Evolutionary conservation across 164 flowering plant genomes (phyloP).

Genomic region (Magnolia sinica): DNA sequence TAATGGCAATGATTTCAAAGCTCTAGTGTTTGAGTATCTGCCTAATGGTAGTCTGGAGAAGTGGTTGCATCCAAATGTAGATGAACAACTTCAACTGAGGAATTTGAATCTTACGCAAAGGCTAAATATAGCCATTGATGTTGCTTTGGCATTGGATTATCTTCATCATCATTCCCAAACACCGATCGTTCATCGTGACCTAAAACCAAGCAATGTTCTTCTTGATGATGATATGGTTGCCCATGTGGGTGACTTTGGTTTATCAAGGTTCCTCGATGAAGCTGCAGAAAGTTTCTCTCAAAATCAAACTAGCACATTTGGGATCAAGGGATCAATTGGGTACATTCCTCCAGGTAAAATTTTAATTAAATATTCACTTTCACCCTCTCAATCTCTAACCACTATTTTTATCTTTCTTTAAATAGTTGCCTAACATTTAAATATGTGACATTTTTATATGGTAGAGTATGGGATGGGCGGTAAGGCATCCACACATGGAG

Average conservation of each 20-base stretch:
- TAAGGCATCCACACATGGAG: not conserved
- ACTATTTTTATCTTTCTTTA: not conserved
- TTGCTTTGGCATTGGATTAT: constrained; percentile 32
- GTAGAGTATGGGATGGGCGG: constrained; percentile 1
- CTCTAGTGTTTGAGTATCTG: not conserved
- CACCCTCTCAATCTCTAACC: too few relatives aligned
- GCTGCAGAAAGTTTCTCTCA: not conserved
- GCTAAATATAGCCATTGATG: constrained; percentile 21
- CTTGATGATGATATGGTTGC: constrained; percentile 30
- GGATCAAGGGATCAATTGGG: constrained; percentile 33
- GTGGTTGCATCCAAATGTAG: constrained; percentile 2
- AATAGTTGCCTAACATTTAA: not conserved
- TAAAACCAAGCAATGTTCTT: constrained; percentile 36
- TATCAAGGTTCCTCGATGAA: constrained; percentile 21
- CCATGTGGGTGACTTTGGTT: constrained; percentile 37
- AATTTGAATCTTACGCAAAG: not conserved
- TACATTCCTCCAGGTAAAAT: constrained; percentile 40
- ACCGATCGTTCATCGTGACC: constrained; percentile 30
- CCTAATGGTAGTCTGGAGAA: not conserved
- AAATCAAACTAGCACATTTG: constrained; percentile 17
- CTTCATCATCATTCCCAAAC: constrained; percentile 23
- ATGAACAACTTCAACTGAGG: not conserved
- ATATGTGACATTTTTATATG: not conserved
- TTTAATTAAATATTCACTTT: not conserved
- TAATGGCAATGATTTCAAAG: constrained; percentile 1